These are phyloP conservation scores for Paratinospora sagittata DNA, from an alignment of 164 flowering plant species.

Conservation along the genomic window DNA sequence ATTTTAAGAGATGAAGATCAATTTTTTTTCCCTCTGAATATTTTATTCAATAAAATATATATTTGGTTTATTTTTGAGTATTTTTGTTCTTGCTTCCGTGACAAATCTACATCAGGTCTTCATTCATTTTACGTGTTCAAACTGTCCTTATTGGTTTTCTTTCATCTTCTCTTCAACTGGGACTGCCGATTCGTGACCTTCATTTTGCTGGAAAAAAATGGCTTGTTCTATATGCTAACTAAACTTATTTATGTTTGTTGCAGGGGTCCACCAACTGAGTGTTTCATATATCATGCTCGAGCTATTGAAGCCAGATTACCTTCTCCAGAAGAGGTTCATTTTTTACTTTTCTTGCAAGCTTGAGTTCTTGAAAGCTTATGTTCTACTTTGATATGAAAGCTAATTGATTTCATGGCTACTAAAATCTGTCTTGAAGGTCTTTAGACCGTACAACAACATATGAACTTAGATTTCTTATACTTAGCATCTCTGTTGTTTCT, in stretches of 20 bases:
- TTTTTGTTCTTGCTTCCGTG: too few relatives aligned
- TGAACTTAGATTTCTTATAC: slow-evolving; percentile 1
- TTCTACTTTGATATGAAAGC: not conserved
- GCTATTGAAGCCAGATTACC: slow-evolving; percentile 67
- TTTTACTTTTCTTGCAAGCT: not conserved
- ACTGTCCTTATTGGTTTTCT: too few relatives aligned
- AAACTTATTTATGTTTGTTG: slow-evolving; percentile 12
- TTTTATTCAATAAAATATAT: too few relatives aligned
- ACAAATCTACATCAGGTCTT: too few relatives aligned
- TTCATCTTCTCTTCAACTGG: too few relatives aligned
- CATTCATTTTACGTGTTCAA: too few relatives aligned
- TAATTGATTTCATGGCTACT: not conserved
- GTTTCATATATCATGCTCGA: slow-evolving; percentile 87
- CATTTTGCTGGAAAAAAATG: not conserved
- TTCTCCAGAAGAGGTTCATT: slow-evolving; percentile 24
- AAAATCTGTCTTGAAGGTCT: not conserved
- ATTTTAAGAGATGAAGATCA: too few relatives aligned
- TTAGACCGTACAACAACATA: not conserved
- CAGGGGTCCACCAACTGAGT: slow-evolving; percentile 98
- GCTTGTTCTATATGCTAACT: slow-evolving; percentile 6
- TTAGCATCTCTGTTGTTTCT: slow-evolving; percentile 3
- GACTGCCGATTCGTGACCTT: too few relatives aligned
- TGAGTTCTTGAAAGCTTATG: not conserved
- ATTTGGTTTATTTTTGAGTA: too few relatives aligned
- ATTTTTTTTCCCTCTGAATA: too few relatives aligned